Evolutionary conservation across 2,329 filamentous ascomycete species (phyloP), one percentile per base, ranked within the genome.

Genomic region (Chrysoporthe puriensis): DNA sequence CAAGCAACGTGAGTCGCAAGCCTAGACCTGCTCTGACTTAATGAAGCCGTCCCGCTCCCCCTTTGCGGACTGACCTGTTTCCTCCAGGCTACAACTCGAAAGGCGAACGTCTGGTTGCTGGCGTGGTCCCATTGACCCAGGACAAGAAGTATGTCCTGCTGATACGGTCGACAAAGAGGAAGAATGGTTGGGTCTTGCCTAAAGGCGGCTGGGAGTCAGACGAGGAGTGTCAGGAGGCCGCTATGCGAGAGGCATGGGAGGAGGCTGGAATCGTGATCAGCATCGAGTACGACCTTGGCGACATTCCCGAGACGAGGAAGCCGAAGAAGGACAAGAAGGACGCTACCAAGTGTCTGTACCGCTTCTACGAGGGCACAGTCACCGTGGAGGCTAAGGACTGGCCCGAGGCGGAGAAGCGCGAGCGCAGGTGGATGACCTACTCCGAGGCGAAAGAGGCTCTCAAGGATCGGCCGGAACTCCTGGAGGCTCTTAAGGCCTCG

Each of bases 141-240:
- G 94, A 97, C 82, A 95, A 93, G 79, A 90, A 89, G 74, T 91
- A 92, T 79, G 95, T 99, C 70, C 86, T 99, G 73, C 85, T 99
- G 73, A 97, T 98, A 74, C 94, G 97, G 82, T 97, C 94, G 65
- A 95, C 92, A 63, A 88, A 93, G 72, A 90, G 94, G 74, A 93
- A 93, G 78, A 61, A 63, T 16, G 93, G 92, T 74, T 99, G 96
- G 96, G 96, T 99, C 56, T 85, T 99, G 68, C 96, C 96, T 69
- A 99, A 99, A 79, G 96, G 96, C 76, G 96, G 96, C 69, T 99
- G 96, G 94, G 96, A 99, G 80, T 91, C 89, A 44, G 96, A 99
- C 79, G 96, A 99, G 81, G 88, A 90, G 70, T 96, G 92, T 71
- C 88, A 91, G 70, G 88, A 95, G 77, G 92, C 96, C 67, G 96